Base-by-base conservation (phyloP, 345 rosid species). In the Geranium brycei region DNA sequence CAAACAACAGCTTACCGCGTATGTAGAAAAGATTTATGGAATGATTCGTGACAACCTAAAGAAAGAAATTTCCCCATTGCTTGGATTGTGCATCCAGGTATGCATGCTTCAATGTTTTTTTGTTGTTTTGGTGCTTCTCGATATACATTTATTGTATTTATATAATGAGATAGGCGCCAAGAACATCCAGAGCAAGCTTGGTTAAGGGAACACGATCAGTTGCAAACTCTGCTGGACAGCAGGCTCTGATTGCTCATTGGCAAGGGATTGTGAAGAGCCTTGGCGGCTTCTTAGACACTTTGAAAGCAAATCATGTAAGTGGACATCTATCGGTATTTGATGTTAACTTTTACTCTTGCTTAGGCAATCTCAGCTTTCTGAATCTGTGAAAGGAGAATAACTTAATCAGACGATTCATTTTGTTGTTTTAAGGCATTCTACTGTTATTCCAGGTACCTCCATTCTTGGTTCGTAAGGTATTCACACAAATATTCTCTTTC, bases 61-160 rank as follows among this genome's bases (percentile, higher is more conserved):
- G 84, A 91, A 91, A 72, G 96, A 91, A 76, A 91, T 91, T 61
- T 91, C 98, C 67, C 98, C 98, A 31, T 77, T 88, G 71, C 96
- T 91, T 59, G 98, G 98, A 61, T 77, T 91, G 73, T 91, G 98
- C 83, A 91, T 91, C 67, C 98, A 91, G 95, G 98, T 87, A 80
- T 35, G 10, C 10, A 4, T 1, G 41, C 41, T 35, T 35, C 10
- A 7, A 35, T 35, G 41, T 23, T 23, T 35, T 35, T 35, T 4
- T 35, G 41, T 35, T 1, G 4, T 35, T 35, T 35, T 4, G 41
- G 5, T 58, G 12, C 28, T 58, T 58, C 14, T 17, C 19, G 19
- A 18, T 58, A 17, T 17, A 17, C 17, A 18, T 17, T 58, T 18
- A 17, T 17, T 59, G 61, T 23, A 11, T 23, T 59, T 32, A 15